A percentile compares a stretch with the other conserved stretches of the same genome.
phyloP scores from a whole-genome alignment of 169 alveolate genomes.

The Plasmodium sp. region DNA sequence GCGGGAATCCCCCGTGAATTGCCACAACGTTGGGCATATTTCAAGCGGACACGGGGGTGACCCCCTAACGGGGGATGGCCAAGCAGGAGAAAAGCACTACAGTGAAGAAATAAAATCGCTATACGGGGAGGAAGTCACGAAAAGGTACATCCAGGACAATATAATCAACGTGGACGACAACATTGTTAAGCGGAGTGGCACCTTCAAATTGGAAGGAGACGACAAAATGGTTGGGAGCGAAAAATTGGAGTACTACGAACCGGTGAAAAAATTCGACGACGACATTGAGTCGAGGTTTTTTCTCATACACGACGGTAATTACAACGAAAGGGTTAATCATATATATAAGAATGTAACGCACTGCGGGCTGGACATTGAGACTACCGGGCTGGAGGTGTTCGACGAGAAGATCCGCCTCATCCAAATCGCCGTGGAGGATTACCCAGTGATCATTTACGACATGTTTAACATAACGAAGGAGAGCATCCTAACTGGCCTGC shows the following conservation, averaged over 20 bases:
- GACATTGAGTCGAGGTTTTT: constrained; percentile 62
- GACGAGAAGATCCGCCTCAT: constrained; percentile 79
- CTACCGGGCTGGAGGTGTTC: constrained; percentile 88
- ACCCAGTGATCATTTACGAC: constrained; percentile 81
- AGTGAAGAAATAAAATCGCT: not conserved
- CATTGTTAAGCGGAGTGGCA: constrained; percentile 13
- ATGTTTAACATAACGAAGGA: constrained; percentile 76
- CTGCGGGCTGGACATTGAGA: constrained; percentile 86
- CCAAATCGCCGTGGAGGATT: constrained; percentile 83
- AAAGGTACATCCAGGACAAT: constrained; percentile 50
- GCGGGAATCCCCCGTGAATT: not conserved
- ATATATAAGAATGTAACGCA: constrained; percentile 76
- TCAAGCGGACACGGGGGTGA: not conserved
- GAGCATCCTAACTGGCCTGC: constrained; percentile 73
- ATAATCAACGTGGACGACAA: constrained; percentile 59
- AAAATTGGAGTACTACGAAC: constrained; percentile 34
- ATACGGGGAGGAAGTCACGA: constrained; percentile 29
- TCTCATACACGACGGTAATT: constrained; percentile 73
- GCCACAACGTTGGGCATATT: not conserved
- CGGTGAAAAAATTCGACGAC: constrained; percentile 53
- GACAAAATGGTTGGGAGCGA: not conserved
- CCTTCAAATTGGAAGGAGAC: constrained; percentile 23
- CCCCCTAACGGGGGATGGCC: not conserved
- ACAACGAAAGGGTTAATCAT: constrained; percentile 68
- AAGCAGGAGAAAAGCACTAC: not conserved